Evolutionary conservation across 306 rosid species (phyloP).

Genomic region (Ammopiptanthus mongolicus): DNA sequence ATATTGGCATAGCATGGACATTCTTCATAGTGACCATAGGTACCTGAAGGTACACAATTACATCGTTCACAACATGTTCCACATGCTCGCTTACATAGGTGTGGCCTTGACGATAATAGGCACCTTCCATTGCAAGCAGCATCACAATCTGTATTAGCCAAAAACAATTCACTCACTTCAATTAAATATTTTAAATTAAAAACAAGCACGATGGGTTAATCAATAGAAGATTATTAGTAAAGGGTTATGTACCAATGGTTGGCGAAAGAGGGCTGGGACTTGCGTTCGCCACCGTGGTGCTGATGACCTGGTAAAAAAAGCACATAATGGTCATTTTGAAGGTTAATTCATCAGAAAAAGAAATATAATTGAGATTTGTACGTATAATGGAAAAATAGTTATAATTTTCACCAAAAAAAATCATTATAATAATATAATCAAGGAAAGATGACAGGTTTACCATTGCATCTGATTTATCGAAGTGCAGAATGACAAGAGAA

Average conservation of each 20-base stretch:
- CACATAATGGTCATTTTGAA: not conserved
- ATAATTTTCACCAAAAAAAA: not conserved
- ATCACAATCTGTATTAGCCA: constrained; percentile 31
- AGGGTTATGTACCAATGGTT: not conserved
- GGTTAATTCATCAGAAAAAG: not conserved
- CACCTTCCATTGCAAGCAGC: constrained; percentile 36
- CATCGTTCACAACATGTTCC: constrained; percentile 47
- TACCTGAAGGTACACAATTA: constrained; percentile 52
- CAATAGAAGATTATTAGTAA: not conserved
- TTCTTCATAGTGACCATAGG: constrained; percentile 36
- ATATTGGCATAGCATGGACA: constrained; percentile 48
- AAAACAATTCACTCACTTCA: not conserved
- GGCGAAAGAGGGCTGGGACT: not conserved
- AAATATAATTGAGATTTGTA: no score
- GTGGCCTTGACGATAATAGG: constrained; percentile 35
- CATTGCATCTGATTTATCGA: constrained; percentile 21
- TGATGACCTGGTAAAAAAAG: not conserved
- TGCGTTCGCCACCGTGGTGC: not conserved
- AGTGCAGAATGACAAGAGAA: constrained; percentile 21
- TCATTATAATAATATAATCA: not conserved
- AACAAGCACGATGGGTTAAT: not conserved
- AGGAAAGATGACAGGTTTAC: not conserved
- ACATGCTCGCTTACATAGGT: constrained; percentile 41
- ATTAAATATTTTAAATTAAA: not conserved
- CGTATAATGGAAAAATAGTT: not conserved